Evolutionary conservation across 768 basidiomycete genomes (phyloP).

Genomic region (Boletus huronensis): DNA sequence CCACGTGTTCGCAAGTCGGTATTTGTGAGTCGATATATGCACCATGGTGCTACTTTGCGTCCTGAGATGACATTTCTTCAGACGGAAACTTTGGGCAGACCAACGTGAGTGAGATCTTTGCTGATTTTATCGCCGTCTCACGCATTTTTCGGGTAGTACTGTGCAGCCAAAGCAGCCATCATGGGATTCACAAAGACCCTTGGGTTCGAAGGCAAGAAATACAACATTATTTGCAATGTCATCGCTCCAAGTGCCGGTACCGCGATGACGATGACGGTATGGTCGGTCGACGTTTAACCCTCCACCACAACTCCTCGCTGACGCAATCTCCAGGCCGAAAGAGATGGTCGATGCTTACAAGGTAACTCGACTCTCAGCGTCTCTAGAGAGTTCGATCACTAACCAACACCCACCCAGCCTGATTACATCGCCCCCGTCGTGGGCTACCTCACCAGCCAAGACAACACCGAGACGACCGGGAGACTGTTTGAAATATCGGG

Average conservation of each 20-base stretch:
- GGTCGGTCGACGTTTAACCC: constrained; percentile 36
- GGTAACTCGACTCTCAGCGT: constrained; percentile 34
- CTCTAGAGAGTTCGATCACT: neutral
- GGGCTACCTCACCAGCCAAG: constrained; percentile 82
- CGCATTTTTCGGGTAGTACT: constrained; percentile 50
- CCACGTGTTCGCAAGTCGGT: constrained; percentile 90
- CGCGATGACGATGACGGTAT: constrained; percentile 86
- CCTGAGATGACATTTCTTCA: constrained; percentile 28
- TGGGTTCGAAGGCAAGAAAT: constrained; percentile 87
- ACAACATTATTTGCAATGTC: constrained; percentile 85
- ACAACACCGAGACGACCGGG: constrained; percentile 71
- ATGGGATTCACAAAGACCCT: constrained; percentile 87
- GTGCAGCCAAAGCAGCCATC: constrained; percentile 90
- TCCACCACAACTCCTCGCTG: neutral
- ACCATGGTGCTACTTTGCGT: neutral
- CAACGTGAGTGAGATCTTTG: constrained; percentile 49
- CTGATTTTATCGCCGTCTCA: neutral
- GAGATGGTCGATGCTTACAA: constrained; percentile 91
- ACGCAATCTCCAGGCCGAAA: constrained; percentile 49
- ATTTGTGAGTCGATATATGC: constrained; percentile 60
- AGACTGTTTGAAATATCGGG: constrained; percentile 82
- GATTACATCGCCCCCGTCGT: constrained; percentile 92
- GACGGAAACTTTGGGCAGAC: constrained; percentile 96
- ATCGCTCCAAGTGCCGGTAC: constrained; percentile 89
- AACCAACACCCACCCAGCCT: constrained; percentile 44